Base-by-base conservation (phyloP, 192 early-diverging fungal genomes). In the Backusella circina region DNA sequence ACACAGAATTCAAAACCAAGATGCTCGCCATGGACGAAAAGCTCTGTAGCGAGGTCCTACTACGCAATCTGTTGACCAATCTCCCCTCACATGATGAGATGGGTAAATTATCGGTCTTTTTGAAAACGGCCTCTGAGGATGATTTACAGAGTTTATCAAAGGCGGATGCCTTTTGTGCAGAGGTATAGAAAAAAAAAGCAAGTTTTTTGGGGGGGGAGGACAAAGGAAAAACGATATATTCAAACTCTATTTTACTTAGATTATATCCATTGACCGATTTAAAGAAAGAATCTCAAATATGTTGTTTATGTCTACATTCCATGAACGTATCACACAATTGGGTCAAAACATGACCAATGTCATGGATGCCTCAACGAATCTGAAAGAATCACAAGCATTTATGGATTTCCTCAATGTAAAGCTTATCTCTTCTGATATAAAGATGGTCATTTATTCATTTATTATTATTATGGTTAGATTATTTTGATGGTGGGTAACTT, bases 401-500 rank as follows among this genome's bases (percentile, higher is more conserved):
- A 89, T 88, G 67, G 90, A 93, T 51, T 79, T 95, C 26, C 80
- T 95, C 23, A 88, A 91, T 67, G 88, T 86, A 80, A 74, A 80
- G n/a, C n/a, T n/a, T n/a, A n/a, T n/a, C n/a, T n/a, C n/a, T n/a
- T n/a, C n/a, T n/a, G n/a, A n/a, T n/a, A n/a, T n/a, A n/a, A n/a
- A n/a, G n/a, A n/a, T n/a, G n/a, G n/a, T n/a, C n/a, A n/a, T n/a
- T n/a, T n/a, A n/a, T n/a, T n/a, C n/a, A n/a, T n/a, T n/a, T n/a
- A n/a, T 6, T 26, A 39, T 50, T 51, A 32, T 74, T 38, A 1
- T 44, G 6, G 26, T 51, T 74, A 87, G 86, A 67, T 94, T 44
- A 92, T 95, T 68, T 82, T 95, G 39, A 86, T 92, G 69, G 84
- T 94, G 23, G 94, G 94, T 61, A 95, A 95, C 82, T 95, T 88